phyloP scores from a whole-genome alignment of 306 rosid genomes.

The Glycine soja region DNA sequence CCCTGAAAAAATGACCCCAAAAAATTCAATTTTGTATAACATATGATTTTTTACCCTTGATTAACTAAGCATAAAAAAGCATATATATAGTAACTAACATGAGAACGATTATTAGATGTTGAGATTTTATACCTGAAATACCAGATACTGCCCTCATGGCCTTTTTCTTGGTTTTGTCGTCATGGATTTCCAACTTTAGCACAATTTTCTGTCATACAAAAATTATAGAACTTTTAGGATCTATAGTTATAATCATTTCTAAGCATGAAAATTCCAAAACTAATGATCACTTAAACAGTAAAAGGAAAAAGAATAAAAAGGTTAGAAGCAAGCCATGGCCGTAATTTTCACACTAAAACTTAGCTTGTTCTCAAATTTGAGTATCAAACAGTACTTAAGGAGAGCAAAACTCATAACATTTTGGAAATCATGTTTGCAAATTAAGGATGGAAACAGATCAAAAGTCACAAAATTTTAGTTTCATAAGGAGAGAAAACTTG shows the following conservation, averaged over 20 bases:
- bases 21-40: background rate
- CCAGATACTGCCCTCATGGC: slow-evolving; percentile 79
- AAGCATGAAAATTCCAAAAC: slow-evolving; percentile 19
- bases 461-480: background rate
- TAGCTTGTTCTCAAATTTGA: background rate
- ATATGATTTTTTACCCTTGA: background rate
- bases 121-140: slow-evolving; percentile 56
- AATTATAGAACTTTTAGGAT: slow-evolving; percentile 4
- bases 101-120: background rate
- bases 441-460: background rate
- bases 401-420: too few relatives aligned
- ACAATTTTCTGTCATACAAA: slow-evolving; percentile 67
- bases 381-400: background rate
- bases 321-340: background rate
- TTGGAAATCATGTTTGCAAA: too few relatives aligned
- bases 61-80: background rate
- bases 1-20: slow-evolving; percentile 54
- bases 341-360: background rate
- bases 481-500: background rate
- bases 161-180: slow-evolving; percentile 59
- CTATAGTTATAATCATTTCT: background rate
- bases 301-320: background rate
- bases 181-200: slow-evolving; percentile 57
- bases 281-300: background rate
- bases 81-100: background rate